These are phyloP conservation scores for Penicillium sp. DNA, from an alignment of 2,329 filamentous ascomycete species.

Conservation along the genomic window DNA sequence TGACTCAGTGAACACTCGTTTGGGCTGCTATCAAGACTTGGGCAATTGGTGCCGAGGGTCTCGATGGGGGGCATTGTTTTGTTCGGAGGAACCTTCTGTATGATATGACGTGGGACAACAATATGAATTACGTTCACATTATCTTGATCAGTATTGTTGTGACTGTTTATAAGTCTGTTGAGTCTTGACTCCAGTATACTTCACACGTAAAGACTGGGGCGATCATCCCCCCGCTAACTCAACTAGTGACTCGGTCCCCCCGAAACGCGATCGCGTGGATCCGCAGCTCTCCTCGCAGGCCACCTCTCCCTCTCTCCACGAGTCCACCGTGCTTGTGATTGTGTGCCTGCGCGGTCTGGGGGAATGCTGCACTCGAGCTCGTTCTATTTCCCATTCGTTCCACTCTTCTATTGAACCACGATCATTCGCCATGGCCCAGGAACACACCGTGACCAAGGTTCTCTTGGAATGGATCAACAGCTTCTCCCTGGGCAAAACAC, in stretches of 20 bases:
- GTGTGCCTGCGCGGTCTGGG: conserved; percentile 9
- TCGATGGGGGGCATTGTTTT: neutral
- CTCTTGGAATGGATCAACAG: conserved; percentile 53
- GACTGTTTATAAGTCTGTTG: neutral
- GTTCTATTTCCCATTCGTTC: conserved; percentile 9
- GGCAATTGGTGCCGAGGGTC: neutral
- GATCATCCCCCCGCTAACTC: conserved; percentile 22
- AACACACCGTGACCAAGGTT: conserved; percentile 49
- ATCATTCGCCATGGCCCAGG: conserved; percentile 43
- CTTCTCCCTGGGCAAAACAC: conserved; percentile 46
- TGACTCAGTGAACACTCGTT: neutral
- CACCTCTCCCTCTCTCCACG: conserved; percentile 9
- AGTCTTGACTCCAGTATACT: neutral
- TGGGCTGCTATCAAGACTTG: neutral
- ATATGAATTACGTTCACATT: neutral
- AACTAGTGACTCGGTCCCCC: conserved; percentile 15
- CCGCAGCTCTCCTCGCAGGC: conserved; percentile 20
- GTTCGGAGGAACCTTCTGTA: neutral
- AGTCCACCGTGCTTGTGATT: neutral
- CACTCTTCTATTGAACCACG: conserved; percentile 11
- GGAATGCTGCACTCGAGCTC: conserved; percentile 18
- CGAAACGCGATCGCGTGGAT: conserved; percentile 29
- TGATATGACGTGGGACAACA: neutral
- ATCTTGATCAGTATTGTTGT: neutral
- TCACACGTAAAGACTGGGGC: neutral